phyloP scores from a whole-genome alignment of 176 grass and related monocot species.

The Panicum miliaceum region DNA sequence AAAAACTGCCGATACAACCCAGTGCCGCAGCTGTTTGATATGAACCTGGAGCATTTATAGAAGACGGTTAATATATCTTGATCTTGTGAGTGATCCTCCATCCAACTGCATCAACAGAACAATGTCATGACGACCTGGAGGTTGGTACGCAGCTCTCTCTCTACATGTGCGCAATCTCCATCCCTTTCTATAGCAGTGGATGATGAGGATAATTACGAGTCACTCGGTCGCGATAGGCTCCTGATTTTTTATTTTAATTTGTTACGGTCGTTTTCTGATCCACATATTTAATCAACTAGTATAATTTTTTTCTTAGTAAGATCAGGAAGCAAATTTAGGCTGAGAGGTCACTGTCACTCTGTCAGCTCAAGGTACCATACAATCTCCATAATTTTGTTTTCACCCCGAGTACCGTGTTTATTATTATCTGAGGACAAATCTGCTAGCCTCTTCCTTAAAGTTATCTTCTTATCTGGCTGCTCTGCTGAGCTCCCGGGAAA shows the following conservation, averaged over 20 bases:
- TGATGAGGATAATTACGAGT: neutral
- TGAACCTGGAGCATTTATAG: neutral
- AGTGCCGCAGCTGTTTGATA: slow-evolving; percentile 3
- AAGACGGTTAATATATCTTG: slow-evolving; percentile 11
- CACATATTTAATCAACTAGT: neutral
- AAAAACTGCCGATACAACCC: neutral
- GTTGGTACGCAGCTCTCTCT: slow-evolving; percentile 11
- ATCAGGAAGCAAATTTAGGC: neutral
- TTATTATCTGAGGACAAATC: neutral
- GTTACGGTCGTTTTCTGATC: neutral
- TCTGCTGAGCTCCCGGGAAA: neutral
- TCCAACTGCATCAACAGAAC: slow-evolving; percentile 17
- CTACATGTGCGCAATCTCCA: slow-evolving; percentile 3
- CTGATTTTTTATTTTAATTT: neutral
- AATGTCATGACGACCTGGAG: neutral
- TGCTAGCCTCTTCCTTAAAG: neutral
- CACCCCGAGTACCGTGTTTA: neutral
- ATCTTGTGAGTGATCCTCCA: neutral
- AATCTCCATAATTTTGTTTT: slow-evolving; percentile 15
- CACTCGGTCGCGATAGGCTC: neutral
- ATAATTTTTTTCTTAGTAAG: neutral
- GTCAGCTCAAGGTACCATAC: neutral
- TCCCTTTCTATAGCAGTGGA: neutral
- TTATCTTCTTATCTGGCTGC: neutral
- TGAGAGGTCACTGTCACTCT: neutral